Evolutionary conservation across 306 rosid genomes (phyloP).

Genomic region (Alnus rubra): DNA sequence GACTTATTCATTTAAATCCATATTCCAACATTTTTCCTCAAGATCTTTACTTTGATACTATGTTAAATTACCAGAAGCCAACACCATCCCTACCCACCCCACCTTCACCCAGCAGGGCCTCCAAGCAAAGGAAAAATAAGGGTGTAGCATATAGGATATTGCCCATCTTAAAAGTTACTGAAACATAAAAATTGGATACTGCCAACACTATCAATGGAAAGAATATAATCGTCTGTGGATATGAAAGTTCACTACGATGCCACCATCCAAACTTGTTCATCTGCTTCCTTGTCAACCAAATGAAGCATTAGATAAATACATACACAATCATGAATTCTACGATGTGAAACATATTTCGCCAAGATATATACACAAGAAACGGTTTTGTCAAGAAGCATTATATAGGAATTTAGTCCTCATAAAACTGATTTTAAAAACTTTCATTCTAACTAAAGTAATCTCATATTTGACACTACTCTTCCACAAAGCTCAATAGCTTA

Average conservation of each 20-base stretch:
- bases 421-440: neutral
- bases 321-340: neutral
- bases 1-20: no score
- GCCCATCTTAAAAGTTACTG: no score
- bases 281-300: slow-evolving; percentile 3
- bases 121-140: no score
- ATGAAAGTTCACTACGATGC: no score
- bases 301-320: neutral
- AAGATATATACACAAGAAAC: neutral
- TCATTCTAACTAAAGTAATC: neutral
- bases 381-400: neutral
- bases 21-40: no score
- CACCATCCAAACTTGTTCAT: neutral
- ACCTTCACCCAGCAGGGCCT: neutral
- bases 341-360: neutral
- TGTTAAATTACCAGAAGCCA: neutral
- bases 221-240: no score
- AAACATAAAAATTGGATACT: neutral
- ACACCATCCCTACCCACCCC: neutral
- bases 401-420: neutral
- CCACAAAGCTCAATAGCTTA: neutral
- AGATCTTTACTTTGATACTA: no score
- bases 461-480: neutral
- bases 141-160: neutral
- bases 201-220: neutral